These are phyloP conservation scores for Fusarium sp. DNA, from an alignment of 2,329 filamentous ascomycete species.

Conservation along the genomic window DNA sequence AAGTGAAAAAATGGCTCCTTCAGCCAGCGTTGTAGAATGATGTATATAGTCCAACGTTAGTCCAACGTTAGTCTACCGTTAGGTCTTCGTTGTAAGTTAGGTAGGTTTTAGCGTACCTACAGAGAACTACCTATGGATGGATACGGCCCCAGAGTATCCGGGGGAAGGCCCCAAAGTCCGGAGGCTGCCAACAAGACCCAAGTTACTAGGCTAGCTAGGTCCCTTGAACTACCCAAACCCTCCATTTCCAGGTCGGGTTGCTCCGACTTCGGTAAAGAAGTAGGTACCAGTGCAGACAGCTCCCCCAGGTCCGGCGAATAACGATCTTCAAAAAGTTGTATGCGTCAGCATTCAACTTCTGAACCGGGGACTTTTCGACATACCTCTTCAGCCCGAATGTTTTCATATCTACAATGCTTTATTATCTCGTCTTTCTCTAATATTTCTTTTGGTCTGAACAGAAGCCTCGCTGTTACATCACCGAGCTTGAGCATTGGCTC, in stretches of 20 bases:
- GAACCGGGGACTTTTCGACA: neutral
- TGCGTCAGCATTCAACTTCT: constrained; percentile 19
- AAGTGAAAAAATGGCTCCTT: neutral
- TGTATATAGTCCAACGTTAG: neutral
- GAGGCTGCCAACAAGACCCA: neutral
- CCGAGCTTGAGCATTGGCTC: neutral
- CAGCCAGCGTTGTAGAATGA: neutral
- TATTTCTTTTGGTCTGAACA: neutral
- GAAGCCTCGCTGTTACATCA: neutral
- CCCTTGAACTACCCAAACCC: neutral
- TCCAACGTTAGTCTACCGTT: neutral
- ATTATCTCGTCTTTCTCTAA: neutral
- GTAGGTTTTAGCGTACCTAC: neutral
- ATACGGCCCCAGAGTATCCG: neutral
- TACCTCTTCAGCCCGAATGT: neutral
- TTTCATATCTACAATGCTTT: neutral
- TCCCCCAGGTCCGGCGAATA: constrained; percentile 25
- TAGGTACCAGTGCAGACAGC: constrained; percentile 6
- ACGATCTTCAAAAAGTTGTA: constrained; percentile 24
- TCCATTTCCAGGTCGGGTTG: neutral
- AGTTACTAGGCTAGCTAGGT: neutral
- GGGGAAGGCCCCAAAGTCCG: neutral
- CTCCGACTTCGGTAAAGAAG: constrained; percentile 29
- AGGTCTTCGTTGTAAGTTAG: neutral
- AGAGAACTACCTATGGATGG: neutral